phyloP scores from a whole-genome alignment of 257 asterid genomes.

The Knoxia roxburghii region DNA sequence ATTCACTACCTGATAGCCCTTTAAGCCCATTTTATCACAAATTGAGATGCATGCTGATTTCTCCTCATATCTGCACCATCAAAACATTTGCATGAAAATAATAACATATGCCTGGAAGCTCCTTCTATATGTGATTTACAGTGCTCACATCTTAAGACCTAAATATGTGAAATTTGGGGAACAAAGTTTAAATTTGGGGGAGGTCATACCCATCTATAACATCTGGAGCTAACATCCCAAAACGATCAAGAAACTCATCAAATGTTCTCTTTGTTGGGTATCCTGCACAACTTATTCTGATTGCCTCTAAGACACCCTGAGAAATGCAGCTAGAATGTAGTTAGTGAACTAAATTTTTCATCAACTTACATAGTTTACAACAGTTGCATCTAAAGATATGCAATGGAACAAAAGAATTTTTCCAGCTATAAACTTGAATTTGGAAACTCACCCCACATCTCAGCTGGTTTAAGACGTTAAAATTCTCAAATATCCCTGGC shows the following conservation, averaged over 20 bases:
- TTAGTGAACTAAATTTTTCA: slow-evolving; percentile 13
- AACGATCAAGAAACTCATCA: slow-evolving; percentile 91
- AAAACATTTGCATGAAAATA: not conserved
- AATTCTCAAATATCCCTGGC: slow-evolving; percentile 94
- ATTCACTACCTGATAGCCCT: slow-evolving; percentile 71
- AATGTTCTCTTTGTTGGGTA: slow-evolving; percentile 92
- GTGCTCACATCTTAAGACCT: no score
- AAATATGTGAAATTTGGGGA: not conserved
- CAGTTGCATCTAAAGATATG: not conserved
- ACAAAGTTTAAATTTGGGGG: not conserved
- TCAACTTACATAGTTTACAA: not conserved
- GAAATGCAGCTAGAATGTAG: slow-evolving; percentile 20
- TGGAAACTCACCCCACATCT: slow-evolving; percentile 82
- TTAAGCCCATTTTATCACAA: slow-evolving; percentile 76
- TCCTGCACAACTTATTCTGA: slow-evolving; percentile 95
- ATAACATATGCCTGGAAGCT: not conserved
- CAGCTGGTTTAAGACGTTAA: slow-evolving; percentile 77
- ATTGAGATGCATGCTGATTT: slow-evolving; percentile 70
- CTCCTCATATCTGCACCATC: slow-evolving; percentile 62
- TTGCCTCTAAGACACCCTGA: slow-evolving; percentile 97
- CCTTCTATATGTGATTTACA: not conserved
- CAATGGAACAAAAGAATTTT: not conserved
- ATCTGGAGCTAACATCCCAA: slow-evolving; percentile 85
- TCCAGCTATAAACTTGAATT: not conserved
- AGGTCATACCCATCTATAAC: slow-evolving; percentile 57